Evolutionary conservation across 2,329 filamentous ascomycete genomes (phyloP).

Genomic region (Scleromitrula shiraiana): DNA sequence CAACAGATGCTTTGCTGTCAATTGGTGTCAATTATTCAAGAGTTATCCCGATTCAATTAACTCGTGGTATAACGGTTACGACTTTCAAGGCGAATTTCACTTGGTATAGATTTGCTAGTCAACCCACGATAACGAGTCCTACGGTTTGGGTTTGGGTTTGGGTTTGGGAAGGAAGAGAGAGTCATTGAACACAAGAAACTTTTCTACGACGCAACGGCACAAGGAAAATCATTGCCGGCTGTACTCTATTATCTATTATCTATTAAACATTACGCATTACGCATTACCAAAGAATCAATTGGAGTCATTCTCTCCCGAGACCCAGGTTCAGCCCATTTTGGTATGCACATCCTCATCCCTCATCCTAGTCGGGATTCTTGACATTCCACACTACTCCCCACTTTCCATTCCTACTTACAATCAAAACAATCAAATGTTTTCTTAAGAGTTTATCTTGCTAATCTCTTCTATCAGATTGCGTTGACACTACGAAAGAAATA

Average conservation of each 20-base stretch:
- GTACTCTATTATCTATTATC: neutral
- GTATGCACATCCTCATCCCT: constrained; percentile 1
- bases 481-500: neutral
- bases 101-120: neutral
- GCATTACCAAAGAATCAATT: neutral
- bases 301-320: constrained; percentile 3
- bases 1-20: constrained; percentile 7
- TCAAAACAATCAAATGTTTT: constrained; percentile 7
- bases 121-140: neutral
- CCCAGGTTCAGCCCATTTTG: constrained; percentile 6
- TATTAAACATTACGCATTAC: neutral
- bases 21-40: neutral
- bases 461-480: constrained; percentile 6
- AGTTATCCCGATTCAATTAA: neutral
- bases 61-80: constrained; percentile 3
- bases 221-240: neutral
- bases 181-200: neutral
- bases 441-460: constrained; percentile 8
- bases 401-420: neutral
- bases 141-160: neutral
- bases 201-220: neutral
- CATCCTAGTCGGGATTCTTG: neutral
- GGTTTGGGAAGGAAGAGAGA: too few species aligned
- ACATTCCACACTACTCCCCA: constrained; percentile 8
- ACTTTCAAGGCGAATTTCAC: neutral